phyloP scores from a whole-genome alignment of 768 basidiomycete species.

The Cubamyces lactineus region DNA sequence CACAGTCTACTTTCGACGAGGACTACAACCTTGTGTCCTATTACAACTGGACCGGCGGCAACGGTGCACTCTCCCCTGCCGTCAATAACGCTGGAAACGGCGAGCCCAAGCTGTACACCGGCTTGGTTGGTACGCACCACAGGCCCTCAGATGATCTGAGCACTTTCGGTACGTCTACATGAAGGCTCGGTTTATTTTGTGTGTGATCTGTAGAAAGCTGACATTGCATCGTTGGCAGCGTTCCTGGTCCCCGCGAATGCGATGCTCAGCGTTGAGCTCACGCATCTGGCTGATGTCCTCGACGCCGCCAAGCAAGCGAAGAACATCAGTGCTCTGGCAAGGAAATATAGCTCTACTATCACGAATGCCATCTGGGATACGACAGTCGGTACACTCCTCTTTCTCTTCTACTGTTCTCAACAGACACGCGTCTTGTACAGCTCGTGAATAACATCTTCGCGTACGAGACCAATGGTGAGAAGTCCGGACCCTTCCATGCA shows the following conservation, averaged over 20 bases:
- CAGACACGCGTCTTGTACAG: constrained; percentile 35
- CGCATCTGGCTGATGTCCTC: constrained; percentile 60
- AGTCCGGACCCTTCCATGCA: neutral
- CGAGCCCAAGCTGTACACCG: constrained; percentile 76
- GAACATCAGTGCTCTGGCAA: constrained; percentile 58
- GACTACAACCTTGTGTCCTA: constrained; percentile 76
- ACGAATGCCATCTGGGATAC: constrained; percentile 62
- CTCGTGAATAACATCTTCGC: constrained; percentile 69
- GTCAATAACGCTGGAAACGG: constrained; percentile 73
- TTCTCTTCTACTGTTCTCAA: neutral
- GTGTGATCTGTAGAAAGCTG: neutral
- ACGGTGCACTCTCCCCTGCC: constrained; percentile 61
- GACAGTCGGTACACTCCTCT: constrained; percentile 53
- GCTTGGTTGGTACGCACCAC: constrained; percentile 76
- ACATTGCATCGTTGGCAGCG: constrained; percentile 41
- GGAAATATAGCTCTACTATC: constrained; percentile 60
- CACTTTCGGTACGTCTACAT: constrained; percentile 52
- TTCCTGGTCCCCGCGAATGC: constrained; percentile 82
- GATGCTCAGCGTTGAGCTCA: constrained; percentile 77
- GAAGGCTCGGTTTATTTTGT: too few species aligned
- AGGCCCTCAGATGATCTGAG: constrained; percentile 78
- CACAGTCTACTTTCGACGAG: constrained; percentile 68
- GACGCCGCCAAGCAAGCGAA: constrained; percentile 49
- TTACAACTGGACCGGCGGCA: constrained; percentile 81
- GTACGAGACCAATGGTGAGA: constrained; percentile 73